phyloP scores from a whole-genome alignment of 2,329 filamentous ascomycete species.

The Alternaria arborescens region DNA sequence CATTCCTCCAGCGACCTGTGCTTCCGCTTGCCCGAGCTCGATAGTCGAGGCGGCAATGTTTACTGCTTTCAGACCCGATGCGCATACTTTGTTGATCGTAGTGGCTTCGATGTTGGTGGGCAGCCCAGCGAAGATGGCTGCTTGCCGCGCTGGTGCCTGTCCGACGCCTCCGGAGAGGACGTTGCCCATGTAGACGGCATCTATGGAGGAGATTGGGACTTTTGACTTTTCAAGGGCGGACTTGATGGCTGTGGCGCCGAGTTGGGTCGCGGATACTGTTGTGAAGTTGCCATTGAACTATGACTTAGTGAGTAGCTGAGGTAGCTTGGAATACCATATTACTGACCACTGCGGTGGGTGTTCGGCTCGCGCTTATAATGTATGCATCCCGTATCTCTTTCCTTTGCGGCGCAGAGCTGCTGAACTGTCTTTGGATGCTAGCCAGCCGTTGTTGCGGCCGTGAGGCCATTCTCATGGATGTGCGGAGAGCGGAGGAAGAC shows the following conservation, averaged over 20 bases:
- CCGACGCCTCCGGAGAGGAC: conserved; percentile 85
- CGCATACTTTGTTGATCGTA: conserved; percentile 98
- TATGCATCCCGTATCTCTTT: conserved; percentile 89
- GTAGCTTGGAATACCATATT: background rate
- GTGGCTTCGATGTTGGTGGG: conserved; percentile 82
- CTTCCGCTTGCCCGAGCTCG: conserved; percentile 86
- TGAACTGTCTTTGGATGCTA: conserved; percentile 50
- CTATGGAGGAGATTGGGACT: conserved; percentile 80
- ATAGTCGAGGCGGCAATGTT: conserved; percentile 92
- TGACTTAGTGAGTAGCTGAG: conserved; percentile 7
- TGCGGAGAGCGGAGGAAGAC: conserved; percentile 44
- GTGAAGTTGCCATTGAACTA: conserved; percentile 95
- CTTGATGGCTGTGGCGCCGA: conserved; percentile 91
- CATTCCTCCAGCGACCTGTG: conserved; percentile 93
- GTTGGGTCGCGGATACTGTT: conserved; percentile 82
- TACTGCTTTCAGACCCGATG: conserved; percentile 92
- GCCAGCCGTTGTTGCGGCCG: conserved; percentile 49
- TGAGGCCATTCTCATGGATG: conserved; percentile 47
- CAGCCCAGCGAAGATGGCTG: conserved; percentile 85
- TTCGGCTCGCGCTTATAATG: conserved; percentile 88
- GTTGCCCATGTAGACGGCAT: conserved; percentile 97
- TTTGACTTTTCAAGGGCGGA: conserved; percentile 86
- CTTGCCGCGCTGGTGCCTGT: conserved; percentile 92
- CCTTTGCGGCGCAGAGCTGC: conserved; percentile 39
- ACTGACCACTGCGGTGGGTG: conserved; percentile 84